Evolutionary conservation across 1,284 basidiomycete species (phyloP).

Genomic region (Wallemia ichthyophaga): DNA sequence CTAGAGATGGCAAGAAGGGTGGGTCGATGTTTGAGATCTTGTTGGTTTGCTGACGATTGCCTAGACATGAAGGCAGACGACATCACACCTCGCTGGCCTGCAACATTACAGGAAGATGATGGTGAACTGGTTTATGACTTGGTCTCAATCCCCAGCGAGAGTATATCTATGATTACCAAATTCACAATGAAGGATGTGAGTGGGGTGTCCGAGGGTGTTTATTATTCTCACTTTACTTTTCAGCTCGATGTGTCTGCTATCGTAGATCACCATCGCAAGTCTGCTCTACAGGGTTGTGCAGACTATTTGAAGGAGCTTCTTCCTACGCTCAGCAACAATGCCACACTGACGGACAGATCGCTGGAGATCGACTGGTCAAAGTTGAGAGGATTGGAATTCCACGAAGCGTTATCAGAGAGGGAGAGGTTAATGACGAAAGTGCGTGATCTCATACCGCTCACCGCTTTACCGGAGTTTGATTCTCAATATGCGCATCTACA

Average conservation of each 20-base stretch:
- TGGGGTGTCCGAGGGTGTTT: not conserved
- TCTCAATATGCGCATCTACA: constrained; percentile 43
- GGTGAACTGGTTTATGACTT: constrained; percentile 38
- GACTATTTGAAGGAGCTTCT: constrained; percentile 18
- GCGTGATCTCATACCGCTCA: constrained; percentile 20
- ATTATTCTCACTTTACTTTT: not conserved
- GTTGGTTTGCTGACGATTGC: not conserved
- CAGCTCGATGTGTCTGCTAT: constrained; percentile 43
- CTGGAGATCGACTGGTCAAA: constrained; percentile 61
- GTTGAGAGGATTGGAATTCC: constrained; percentile 63
- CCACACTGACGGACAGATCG: constrained; percentile 17
- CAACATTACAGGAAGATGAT: constrained; percentile 21
- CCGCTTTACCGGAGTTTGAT: constrained; percentile 31
- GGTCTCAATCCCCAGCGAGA: constrained; percentile 33
- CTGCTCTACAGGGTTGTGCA: constrained; percentile 27
- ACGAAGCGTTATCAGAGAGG: constrained; percentile 41
- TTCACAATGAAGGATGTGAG: constrained; percentile 32
- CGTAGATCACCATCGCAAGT: constrained; percentile 31
- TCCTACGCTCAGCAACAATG: constrained; percentile 23
- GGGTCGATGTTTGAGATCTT: constrained; percentile 5
- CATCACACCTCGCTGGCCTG: constrained; percentile 16
- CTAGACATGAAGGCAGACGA: not conserved
- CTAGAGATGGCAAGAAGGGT: constrained; percentile 29
- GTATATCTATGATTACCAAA: constrained; percentile 44
- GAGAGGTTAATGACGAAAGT: constrained; percentile 23